Base-by-base conservation (phyloP, 2,329 filamentous ascomycete species). In the Lasiodiplodia sp. region DNA sequence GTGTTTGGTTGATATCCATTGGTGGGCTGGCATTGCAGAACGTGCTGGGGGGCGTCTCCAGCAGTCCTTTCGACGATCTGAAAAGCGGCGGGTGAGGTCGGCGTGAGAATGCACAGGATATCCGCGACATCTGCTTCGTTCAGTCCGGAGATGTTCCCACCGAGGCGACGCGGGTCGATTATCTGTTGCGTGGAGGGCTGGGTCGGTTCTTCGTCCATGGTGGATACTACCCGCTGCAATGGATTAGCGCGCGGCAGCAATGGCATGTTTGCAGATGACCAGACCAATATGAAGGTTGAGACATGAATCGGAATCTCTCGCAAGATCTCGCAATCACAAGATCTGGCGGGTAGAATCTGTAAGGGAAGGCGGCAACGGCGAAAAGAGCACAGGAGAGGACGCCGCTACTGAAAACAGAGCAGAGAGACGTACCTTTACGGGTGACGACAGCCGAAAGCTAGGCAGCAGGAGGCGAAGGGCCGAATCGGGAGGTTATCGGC, bases 61-160 rank as follows among this genome's bases (percentile, higher is more conserved):
- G 87, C 84, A 23, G 88, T 88, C 2, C 83, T 80, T 52, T 83
- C 80, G n/a, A 95, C 89, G 73, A 94, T 92, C 71, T 85, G 83
- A 71, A 91, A 90, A 23, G 95, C 93, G 25, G 87, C 87, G 49
- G 88, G 84, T 2, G 93, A 92, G 72, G 88, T 88, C 12, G 95
- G 94, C 73, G 96, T 90, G 34, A 98, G 86, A 68, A 97, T 89
- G 81, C 94, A 96, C 72, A 97, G 88, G 73, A 97, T 93, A 80
- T 97, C 94, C 70, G 92, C 88, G 62, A 96, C 87, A 78, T 97
- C 94, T 72, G 92, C 87, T 73, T 94, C 91, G 66, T 87, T 91
- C 70, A 97, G 89, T 68, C 92, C 93, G 51, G 93, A 96, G 77
- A 93, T 92, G 79, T 93, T 91, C 77, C 91, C 86, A 68, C 93